Percentiles rank a stretch among this genome's conserved stretches.
Evolutionary conservation across 169 alveolate species (phyloP).

Genomic region (Eimeria necatrix): DNA sequence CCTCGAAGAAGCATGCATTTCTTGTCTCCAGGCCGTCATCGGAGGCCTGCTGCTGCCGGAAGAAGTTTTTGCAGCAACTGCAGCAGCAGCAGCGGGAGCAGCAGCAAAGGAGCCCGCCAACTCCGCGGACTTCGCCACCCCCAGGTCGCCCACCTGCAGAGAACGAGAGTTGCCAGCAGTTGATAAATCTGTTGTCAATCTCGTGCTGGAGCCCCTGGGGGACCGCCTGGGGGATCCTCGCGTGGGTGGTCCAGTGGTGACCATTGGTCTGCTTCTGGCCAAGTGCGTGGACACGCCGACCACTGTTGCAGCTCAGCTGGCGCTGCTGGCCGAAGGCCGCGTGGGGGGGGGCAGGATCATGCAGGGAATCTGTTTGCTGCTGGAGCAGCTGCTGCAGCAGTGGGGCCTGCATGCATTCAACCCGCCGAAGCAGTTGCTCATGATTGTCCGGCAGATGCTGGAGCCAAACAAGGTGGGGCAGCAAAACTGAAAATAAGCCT

Average conservation of each 20-base stretch:
- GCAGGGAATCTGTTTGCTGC: conserved; percentile 74
- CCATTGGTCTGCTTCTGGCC: conserved; percentile 53
- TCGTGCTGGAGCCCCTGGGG: conserved; percentile 68
- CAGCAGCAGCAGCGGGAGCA: conserved; percentile 50
- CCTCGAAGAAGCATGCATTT: conserved; percentile 60
- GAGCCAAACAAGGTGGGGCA: conserved; percentile 67
- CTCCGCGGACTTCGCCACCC: not conserved
- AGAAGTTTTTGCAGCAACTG: not conserved
- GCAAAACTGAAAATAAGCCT: too few species aligned
- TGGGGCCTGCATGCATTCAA: conserved; percentile 67
- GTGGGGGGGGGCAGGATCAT: conserved; percentile 73
- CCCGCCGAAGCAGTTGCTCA: conserved; percentile 68
- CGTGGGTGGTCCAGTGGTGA: conserved; percentile 19
- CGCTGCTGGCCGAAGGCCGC: conserved; percentile 65
- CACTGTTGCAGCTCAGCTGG: conserved; percentile 72
- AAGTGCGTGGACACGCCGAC: conserved; percentile 53
- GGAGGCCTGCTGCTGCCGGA: conserved; percentile 64
- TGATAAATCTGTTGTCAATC: conserved; percentile 31
- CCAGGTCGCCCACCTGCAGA: not conserved
- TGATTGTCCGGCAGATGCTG: conserved; percentile 73
- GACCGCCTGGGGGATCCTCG: conserved; percentile 76
- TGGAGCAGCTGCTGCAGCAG: conserved; percentile 73
- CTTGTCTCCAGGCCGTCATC: conserved; percentile 30
- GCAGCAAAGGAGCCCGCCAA: not conserved
- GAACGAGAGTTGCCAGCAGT: conserved; percentile 10